Evolutionary conservation across 2,329 filamentous ascomycete species (phyloP).

Genomic region (Xylariaceae sp.): DNA sequence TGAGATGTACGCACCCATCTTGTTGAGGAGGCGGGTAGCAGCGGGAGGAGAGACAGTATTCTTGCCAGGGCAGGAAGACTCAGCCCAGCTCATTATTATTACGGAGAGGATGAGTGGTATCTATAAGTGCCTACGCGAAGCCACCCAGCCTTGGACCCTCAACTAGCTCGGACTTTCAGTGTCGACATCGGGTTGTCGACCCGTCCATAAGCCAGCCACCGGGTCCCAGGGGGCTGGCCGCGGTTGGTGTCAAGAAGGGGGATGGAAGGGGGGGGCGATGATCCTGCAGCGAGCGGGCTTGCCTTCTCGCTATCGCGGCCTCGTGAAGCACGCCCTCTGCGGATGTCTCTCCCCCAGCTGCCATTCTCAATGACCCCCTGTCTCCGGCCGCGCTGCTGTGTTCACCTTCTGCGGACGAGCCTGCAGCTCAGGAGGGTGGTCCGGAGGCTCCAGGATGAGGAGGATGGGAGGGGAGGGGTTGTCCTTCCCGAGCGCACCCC

Average conservation of each 20-base stretch:
- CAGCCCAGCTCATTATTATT: background rate
- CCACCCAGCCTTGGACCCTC: background rate
- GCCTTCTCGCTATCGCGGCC: too few species aligned
- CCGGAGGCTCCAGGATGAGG: too few species aligned
- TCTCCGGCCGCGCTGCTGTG: background rate
- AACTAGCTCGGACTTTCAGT: background rate
- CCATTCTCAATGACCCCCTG: background rate
- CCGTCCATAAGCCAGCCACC: background rate
- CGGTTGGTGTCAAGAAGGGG: too few species aligned
- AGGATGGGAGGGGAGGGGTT: too few species aligned
- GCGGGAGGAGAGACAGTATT: background rate
- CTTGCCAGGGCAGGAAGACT: background rate
- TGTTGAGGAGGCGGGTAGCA: background rate
- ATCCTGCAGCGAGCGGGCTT: too few species aligned
- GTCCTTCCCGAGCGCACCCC: background rate
- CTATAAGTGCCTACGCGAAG: background rate
- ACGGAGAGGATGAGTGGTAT: background rate
- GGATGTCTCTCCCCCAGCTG: too few species aligned
- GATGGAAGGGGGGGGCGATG: too few species aligned
- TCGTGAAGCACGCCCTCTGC: too few species aligned
- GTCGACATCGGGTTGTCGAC: background rate
- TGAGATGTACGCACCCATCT: constrained; percentile 17
- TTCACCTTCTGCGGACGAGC: background rate
- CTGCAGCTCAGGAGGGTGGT: too few species aligned
- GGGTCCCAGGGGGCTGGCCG: too few species aligned